Evolutionary conservation across 352 stramenopile genomes (phyloP), one percentile per base, ranked within the genome.

Genomic region (Pythium phragmitis): DNA sequence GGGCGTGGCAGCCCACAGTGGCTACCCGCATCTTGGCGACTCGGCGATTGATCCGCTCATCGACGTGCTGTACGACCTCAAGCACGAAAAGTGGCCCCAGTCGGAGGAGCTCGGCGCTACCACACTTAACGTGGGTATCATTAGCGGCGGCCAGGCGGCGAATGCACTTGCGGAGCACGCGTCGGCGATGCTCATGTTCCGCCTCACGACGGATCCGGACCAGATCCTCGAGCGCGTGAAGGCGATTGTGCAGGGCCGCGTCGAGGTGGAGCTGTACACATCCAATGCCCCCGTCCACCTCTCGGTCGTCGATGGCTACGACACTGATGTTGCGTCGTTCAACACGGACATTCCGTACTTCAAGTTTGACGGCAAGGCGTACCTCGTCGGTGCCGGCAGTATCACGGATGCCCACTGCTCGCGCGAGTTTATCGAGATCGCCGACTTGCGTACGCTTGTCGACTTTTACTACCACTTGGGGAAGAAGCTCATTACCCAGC

Each of bases 331-430:
- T 16, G 88, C 88, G 7, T 92, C 80, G 33, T 96, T 94, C 71
- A 96, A 96, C 66, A 95, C 88, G 0, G 88, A 96, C 39, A 88
- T 96, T n/a, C 84, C 86, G 37, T 96, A 93, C 74, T 92, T 95
- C 63, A 73, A 88, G 42, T 92, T 87, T 56, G 79, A 89, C 36
- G 83, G 83, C 47, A 89, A 86, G 60, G 79, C 80, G n/a, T 92
- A 90, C 60, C 73, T 92, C 33, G 73, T 92, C n/a, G 83, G 83
- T 28, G 80, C 80, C 7, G 83, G 83, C 51, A 87, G 72, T 58
- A 92, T 92, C 67, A 89, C 77, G 6, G 79, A 92, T 63, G 83
- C 83, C 1, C 83, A 92, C 45, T 92, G 80, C 57, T 75, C 79
- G 19, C 78, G 83, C 19, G 83, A 92, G 67, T 89, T 79, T 60